Conservation (phyloP, 108 stramenopile species). For the Skeletonema potamos region DNA sequence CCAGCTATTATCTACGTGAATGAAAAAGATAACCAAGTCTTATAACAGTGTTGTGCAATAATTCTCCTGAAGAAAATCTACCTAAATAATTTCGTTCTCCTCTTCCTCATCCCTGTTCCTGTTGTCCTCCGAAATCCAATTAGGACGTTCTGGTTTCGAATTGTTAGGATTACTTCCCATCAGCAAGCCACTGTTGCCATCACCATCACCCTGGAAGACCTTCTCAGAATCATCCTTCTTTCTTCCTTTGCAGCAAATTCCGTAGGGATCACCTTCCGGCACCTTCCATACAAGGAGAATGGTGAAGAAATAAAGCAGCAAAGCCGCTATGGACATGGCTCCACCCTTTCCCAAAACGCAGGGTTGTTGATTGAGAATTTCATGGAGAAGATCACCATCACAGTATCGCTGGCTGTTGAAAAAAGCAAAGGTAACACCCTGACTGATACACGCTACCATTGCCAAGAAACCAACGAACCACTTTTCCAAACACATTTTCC, state of each 20-base stretch:
- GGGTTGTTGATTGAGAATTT: constrained; percentile 30
- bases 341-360: constrained; percentile 23
- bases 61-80: not conserved
- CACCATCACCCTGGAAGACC: constrained; percentile 2
- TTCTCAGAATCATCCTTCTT: not conserved
- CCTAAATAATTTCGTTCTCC: constrained; percentile 34
- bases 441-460: constrained; percentile 11
- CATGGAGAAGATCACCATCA: constrained; percentile 32
- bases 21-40: not conserved
- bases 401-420: constrained; percentile 43
- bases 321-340: constrained; percentile 9
- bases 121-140: constrained; percentile 32
- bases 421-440: constrained; percentile 31
- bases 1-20: not conserved
- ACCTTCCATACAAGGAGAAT: constrained; percentile 23
- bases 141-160: constrained; percentile 5
- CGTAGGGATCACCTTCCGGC: constrained; percentile 28
- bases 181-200: not conserved
- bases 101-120: constrained; percentile 1
- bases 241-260: constrained; percentile 11
- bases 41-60: too few relatives aligned
- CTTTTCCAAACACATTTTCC: constrained; percentile 23
- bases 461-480: constrained; percentile 17
- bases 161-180: constrained; percentile 3
- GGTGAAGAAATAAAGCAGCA: constrained; percentile 15